These are phyloP conservation scores for Aphanomyces stellatus DNA, from an alignment of 352 stramenopile genomes.

Conservation along the genomic window DNA sequence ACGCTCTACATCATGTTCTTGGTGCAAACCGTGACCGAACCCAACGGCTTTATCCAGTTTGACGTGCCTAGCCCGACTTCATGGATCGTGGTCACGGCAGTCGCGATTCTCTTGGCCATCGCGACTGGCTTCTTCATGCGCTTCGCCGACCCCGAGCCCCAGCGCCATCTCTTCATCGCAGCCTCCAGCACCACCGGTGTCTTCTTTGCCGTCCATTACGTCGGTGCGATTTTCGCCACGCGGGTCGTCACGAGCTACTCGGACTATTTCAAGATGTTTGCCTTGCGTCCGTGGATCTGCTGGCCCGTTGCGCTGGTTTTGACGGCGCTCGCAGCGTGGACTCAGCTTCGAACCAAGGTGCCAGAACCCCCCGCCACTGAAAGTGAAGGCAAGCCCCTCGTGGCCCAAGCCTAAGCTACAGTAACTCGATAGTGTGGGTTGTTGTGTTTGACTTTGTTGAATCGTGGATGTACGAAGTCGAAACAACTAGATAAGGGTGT, in stretches of 20 bases:
- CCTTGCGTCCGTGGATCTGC: not conserved
- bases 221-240: not conserved
- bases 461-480: not conserved
- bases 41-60: not conserved
- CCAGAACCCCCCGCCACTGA: not conserved
- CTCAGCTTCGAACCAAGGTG: not conserved
- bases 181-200: not conserved
- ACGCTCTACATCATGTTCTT: slow-evolving; percentile 2
- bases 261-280: slow-evolving; percentile 10
- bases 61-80: not conserved
- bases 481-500: no score
- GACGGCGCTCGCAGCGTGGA: not conserved
- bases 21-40: slow-evolving; percentile 2
- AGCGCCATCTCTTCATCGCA: not conserved
- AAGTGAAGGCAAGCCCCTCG: not conserved
- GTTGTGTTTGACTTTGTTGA: not conserved
- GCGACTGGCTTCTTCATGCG: slow-evolving; percentile 1
- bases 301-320: not conserved
- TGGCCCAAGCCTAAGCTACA: not conserved
- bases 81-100: not conserved
- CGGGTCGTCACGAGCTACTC: not conserved
- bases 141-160: not conserved
- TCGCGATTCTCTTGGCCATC: not conserved
- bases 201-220: slow-evolving; percentile 7
- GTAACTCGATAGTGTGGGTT: not conserved